phyloP scores from a whole-genome alignment of 2,329 filamentous ascomycete species.

The Colletotrichum cordylinicola region DNA sequence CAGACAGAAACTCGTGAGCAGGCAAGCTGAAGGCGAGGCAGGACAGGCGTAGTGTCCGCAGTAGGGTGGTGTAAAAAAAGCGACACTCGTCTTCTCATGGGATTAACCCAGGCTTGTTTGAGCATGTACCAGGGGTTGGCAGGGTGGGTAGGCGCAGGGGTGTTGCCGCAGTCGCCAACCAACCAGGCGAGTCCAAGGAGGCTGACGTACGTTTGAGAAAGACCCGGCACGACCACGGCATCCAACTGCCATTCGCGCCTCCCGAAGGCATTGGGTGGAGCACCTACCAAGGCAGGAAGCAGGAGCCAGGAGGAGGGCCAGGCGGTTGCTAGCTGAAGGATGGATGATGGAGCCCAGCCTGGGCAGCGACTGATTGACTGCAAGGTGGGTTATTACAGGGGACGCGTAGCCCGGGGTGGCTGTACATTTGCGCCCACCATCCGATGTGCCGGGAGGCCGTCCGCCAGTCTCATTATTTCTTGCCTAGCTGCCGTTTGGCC shows the following conservation, averaged over 20 bases:
- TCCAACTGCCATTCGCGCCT: not conserved
- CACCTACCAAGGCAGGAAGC: not conserved
- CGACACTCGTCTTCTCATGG: not conserved
- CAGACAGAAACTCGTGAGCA: not conserved
- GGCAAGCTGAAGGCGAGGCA: not conserved
- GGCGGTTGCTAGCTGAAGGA: not conserved
- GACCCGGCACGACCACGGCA: not conserved
- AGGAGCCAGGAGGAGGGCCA: not conserved
- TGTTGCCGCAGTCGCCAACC: not conserved
- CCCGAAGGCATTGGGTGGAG: not conserved
- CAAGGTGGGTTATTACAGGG: not conserved
- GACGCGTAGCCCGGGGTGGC: constrained; percentile 13
- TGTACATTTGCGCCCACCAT: constrained; percentile 6
- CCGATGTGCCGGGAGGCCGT: constrained; percentile 19
- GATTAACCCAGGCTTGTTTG: constrained; percentile 11
- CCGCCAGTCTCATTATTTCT: not conserved
- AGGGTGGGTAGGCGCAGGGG: not conserved
- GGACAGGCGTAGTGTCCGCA: too few species aligned
- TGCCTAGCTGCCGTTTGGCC: not conserved
- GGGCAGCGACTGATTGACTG: not conserved
- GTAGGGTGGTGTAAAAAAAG: not conserved
- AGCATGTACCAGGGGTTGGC: not conserved
- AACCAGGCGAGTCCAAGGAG: constrained; percentile 1
- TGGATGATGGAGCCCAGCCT: not conserved
- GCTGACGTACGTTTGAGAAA: constrained; percentile 22